These are phyloP conservation scores for Liriodendron chinense DNA, from an alignment of 164 flowering plant genomes.

Conservation along the genomic window DNA sequence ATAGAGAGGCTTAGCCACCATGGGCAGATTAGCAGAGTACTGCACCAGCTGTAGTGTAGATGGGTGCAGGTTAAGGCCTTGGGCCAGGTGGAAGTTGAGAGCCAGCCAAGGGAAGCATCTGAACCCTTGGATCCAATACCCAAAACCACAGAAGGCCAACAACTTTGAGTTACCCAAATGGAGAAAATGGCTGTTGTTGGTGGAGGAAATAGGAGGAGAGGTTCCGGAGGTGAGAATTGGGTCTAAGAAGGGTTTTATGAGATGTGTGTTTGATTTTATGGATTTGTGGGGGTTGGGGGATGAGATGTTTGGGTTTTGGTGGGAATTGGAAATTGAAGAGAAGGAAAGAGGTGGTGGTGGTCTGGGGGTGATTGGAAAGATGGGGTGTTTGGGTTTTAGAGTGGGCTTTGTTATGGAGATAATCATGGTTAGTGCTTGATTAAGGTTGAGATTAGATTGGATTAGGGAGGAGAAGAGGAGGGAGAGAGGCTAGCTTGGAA, in stretches of 20 bases:
- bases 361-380: conserved; percentile 3
- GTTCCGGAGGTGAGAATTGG: conserved; percentile 14
- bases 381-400: background rate
- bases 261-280: conserved; percentile 21
- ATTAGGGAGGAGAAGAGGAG: background rate
- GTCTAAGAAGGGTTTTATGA: conserved; percentile 16
- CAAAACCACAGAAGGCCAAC: conserved; percentile 72
- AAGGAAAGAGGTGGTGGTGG: background rate
- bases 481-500: background rate
- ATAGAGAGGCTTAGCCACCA: conserved; percentile 91
- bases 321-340: conserved; percentile 14
- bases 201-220: background rate
- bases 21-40: conserved; percentile 66
- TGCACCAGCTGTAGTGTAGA: conserved; percentile 82
- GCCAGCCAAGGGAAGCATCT: conserved; percentile 97
- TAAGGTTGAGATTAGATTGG: background rate
- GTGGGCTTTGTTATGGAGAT: conserved; percentile 1
- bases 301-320: conserved; percentile 20
- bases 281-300: conserved; percentile 15
- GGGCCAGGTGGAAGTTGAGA: conserved; percentile 71
- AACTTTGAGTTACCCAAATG: conserved; percentile 43
- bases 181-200: conserved; percentile 10
- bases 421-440: conserved; percentile 3
- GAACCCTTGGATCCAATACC: conserved; percentile 91
- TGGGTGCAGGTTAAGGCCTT: conserved; percentile 57